These are phyloP conservation scores for Elymus sibiricus DNA, from an alignment of 176 grass and related monocot genomes.

Conservation along the genomic window DNA sequence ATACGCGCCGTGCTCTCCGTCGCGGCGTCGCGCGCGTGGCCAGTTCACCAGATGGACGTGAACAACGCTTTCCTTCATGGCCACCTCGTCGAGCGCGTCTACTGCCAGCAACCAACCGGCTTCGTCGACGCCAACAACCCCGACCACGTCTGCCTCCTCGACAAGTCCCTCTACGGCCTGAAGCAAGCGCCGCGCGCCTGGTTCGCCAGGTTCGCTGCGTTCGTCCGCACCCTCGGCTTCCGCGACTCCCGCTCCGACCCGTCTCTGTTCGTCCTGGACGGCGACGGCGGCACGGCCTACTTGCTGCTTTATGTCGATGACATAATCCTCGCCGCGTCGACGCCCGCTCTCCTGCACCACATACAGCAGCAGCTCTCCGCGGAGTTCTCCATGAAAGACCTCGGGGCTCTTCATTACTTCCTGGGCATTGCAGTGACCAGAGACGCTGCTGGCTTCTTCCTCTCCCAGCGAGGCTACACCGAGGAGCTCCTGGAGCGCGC, in stretches of 20 bases:
- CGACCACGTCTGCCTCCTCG: background rate
- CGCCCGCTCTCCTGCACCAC: rapidly evolving
- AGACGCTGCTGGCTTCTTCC: background rate
- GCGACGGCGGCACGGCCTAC: background rate
- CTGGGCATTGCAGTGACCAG: background rate
- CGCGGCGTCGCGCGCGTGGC: too few relatives aligned
- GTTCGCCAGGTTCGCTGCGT: background rate
- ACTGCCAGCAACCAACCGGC: too few relatives aligned
- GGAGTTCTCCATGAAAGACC: background rate
- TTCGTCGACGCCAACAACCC: background rate
- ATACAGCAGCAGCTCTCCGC: background rate
- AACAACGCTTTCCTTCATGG: too few relatives aligned
- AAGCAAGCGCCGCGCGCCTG: background rate
- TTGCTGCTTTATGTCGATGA: too few relatives aligned
- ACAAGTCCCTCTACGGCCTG: background rate
- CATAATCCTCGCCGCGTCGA: background rate
- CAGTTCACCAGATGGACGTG: too few relatives aligned
- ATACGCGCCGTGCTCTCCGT: too few relatives aligned
- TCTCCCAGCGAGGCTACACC: background rate
- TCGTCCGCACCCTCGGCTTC: background rate
- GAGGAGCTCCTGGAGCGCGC: background rate
- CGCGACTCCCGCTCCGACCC: background rate
- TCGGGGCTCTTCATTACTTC: background rate
- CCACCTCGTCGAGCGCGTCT: too few relatives aligned
- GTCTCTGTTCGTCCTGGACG: background rate